These are phyloP conservation scores for Fusarium coicis DNA, from an alignment of 2,329 filamentous ascomycete genomes.

Conservation along the genomic window DNA sequence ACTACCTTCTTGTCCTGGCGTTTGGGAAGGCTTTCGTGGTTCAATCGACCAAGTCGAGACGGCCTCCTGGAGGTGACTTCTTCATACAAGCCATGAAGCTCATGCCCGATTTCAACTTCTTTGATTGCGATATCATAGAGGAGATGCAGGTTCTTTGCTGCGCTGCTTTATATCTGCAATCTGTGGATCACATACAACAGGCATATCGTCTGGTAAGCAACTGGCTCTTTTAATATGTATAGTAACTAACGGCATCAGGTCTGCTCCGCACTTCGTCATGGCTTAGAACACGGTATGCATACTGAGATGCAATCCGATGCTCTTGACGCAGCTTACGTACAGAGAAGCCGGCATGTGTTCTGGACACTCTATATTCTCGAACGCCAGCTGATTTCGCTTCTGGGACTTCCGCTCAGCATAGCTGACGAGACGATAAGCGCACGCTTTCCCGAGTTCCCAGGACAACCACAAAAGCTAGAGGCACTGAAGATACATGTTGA, in stretches of 20 bases:
- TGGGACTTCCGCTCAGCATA: conserved; percentile 31
- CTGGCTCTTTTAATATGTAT: accelerated
- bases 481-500: conserved; percentile 30
- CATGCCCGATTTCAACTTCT: conserved; percentile 36
- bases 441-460: conserved; percentile 15
- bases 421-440: conserved; percentile 34
- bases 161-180: conserved; percentile 30
- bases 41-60: conserved; percentile 26
- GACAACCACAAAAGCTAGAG: conserved; percentile 10
- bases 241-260: not conserved
- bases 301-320: conserved; percentile 31
- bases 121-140: conserved; percentile 24
- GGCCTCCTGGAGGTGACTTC: conserved; percentile 27
- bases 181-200: conserved; percentile 14
- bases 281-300: conserved; percentile 31
- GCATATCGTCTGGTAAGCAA: conserved; percentile 22
- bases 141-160: conserved; percentile 35
- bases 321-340: conserved; percentile 19
- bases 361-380: conserved; percentile 38
- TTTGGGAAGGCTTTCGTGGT: conserved; percentile 37
- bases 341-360: conserved; percentile 25
- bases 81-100: conserved; percentile 36
- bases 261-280: conserved; percentile 21
- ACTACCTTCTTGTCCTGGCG: conserved; percentile 35
- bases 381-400: conserved; percentile 27